Evolutionary conservation across 768 basidiomycete species (phyloP).

Genomic region (Mycena venus): DNA sequence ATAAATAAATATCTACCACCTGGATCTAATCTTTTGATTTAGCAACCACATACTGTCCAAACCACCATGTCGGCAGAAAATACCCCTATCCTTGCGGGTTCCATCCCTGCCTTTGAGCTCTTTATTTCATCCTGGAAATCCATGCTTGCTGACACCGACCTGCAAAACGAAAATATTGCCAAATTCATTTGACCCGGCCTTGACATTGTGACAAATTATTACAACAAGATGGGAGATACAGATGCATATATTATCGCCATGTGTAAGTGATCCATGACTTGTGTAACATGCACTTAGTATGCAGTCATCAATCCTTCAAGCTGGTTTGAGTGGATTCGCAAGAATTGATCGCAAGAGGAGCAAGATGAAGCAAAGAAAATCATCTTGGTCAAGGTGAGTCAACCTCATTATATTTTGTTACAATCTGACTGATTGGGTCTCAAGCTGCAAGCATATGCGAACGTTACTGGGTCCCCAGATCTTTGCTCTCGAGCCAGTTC

Average conservation of each 20-base stretch:
- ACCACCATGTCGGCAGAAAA: neutral
- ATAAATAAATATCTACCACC: no score
- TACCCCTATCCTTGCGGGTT: neutral
- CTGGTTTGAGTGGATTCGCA: no score
- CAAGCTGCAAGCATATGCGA: no score
- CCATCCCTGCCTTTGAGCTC: neutral
- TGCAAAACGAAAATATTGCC: no score
- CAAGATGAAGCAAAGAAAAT: neutral
- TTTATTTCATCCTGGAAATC: neutral
- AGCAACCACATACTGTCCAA: conserved; percentile 2
- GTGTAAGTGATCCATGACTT: neutral
- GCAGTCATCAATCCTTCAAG: no score
- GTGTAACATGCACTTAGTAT: neutral
- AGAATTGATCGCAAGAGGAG: neutral
- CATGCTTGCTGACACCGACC: neutral
- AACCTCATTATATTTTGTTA: neutral
- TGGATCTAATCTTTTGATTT: neutral
- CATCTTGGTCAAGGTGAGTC: neutral
- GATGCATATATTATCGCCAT: neutral
- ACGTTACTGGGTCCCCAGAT: no score
- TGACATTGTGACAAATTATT: no score
- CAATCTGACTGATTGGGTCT: neutral
- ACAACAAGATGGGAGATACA: neutral
- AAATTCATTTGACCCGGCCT: no score
- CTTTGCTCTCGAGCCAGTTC: no score